Conservation (phyloP, 1,139 yeast species). For the Saccharomyces hybrid region DNA sequence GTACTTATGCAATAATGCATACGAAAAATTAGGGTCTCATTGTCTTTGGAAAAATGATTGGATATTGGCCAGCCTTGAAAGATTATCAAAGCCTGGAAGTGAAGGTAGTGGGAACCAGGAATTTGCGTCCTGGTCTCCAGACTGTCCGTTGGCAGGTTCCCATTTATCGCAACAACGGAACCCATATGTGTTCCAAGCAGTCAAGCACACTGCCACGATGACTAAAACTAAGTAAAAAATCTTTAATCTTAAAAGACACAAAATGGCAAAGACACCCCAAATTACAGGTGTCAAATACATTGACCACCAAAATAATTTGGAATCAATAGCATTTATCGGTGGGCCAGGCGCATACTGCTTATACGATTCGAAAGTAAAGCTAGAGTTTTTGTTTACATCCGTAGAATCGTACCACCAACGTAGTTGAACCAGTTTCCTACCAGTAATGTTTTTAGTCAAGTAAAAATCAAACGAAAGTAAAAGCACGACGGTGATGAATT, state of each 20-base stretch:
- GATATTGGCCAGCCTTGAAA: conserved; percentile 20
- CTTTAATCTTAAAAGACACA: conserved; percentile 72
- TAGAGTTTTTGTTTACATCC: conserved; percentile 30
- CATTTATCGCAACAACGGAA: conserved; percentile 85
- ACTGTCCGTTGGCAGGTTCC: conserved; percentile 21
- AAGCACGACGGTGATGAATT: conserved; percentile 70
- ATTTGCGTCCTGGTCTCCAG: conserved; percentile 6
- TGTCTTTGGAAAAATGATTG: conserved; percentile 24
- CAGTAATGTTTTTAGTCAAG: conserved; percentile 87
- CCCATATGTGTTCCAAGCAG: conserved; percentile 78
- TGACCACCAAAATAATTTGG: conserved; percentile 78
- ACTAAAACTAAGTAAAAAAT: conserved; percentile 64
- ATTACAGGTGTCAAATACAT: conserved; percentile 64
- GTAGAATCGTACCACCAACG: conserved; percentile 84
- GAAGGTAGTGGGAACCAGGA: conserved; percentile 29
- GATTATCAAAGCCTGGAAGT: conserved; percentile 23
- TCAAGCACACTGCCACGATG: conserved; percentile 57
- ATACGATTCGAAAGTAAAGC: conserved; percentile 29
- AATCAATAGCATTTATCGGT: conserved; percentile 84
- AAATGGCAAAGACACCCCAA: conserved; percentile 66
- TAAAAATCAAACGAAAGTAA: conserved; percentile 85
- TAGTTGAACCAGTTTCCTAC: conserved; percentile 80
- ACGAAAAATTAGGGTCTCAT: neutral
- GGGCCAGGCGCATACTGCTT: conserved; percentile 28
- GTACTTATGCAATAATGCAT: neutral